Conservation (phyloP, 139 green algal genomes). For the Chlamydomonas incerta region DNA sequence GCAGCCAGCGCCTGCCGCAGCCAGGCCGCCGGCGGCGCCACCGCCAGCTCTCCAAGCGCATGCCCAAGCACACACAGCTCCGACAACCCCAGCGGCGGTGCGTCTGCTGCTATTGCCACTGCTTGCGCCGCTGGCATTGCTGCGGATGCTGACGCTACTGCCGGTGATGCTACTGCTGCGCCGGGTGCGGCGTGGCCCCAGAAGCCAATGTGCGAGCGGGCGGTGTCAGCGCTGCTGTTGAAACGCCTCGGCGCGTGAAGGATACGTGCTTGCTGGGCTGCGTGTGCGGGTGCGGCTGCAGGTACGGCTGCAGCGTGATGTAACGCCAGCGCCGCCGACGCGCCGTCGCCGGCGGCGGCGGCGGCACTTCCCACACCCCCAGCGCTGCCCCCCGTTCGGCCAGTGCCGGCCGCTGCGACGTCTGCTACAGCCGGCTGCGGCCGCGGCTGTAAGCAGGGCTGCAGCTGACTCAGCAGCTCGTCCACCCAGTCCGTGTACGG, state of each 20-base stretch:
- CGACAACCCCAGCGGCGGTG: background rate
- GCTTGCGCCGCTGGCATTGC: background rate
- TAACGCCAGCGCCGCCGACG: too few species aligned
- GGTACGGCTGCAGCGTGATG: background rate
- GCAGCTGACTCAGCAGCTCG: background rate
- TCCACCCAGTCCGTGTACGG: conserved; percentile 12
- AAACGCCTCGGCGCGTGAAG: too few species aligned
- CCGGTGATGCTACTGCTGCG: background rate
- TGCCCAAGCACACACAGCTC: conserved; percentile 6
- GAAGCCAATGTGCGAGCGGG: too few species aligned
- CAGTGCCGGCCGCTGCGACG: background rate
- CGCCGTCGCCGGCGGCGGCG: too few species aligned
- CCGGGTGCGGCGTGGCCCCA: too few species aligned
- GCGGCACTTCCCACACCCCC: too few species aligned
- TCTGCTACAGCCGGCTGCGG: too few species aligned
- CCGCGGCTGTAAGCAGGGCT: background rate
- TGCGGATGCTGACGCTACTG: too few species aligned
- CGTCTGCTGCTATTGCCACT: background rate
- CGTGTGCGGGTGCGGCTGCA: too few species aligned
- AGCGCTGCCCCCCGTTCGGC: too few species aligned
- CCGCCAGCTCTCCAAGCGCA: background rate
- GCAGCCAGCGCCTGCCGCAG: background rate
- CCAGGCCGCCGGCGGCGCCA: background rate
- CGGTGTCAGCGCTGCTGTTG: too few species aligned
- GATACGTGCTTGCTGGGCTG: too few species aligned